Percentiles rank a stretch among this genome's conserved stretches.
These are phyloP conservation scores for Backusella tuberculispora DNA, from an alignment of 192 early-diverging fungal species.

Conservation along the genomic window DNA sequence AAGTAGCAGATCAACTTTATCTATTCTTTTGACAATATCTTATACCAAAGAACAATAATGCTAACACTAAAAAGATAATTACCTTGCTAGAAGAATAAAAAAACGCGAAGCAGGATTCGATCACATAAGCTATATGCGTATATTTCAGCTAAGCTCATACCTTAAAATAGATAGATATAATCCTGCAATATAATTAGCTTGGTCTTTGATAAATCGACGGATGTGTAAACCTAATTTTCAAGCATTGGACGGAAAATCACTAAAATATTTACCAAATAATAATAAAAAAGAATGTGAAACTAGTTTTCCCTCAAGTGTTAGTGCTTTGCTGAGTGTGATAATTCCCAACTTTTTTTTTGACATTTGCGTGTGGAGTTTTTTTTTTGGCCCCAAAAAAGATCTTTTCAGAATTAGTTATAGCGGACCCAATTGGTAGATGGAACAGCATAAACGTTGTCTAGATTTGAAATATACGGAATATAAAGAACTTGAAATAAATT, in stretches of 20 bases:
- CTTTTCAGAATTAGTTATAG: background rate
- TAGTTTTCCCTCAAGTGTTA: background rate
- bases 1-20: too few species aligned
- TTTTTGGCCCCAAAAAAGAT: background rate
- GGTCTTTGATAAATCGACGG: background rate
- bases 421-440: background rate
- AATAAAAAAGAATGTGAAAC: background rate
- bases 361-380: background rate
- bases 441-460: background rate
- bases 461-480: too few species aligned
- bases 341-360: conserved; percentile 1
- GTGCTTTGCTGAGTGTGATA: background rate
- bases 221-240: background rate
- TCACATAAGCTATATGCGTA: background rate
- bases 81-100: background rate
- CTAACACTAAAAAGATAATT: background rate
- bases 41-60: too few species aligned
- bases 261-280: background rate
- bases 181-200: background rate
- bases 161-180: background rate
- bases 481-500: too few species aligned
- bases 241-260: background rate
- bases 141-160: background rate
- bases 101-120: background rate
- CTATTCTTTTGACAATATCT: too few species aligned